Evolutionary conservation across 2,329 filamentous ascomycete genomes (phyloP), one percentile per base, ranked within the genome.

Genomic region (Trematosphaeria pertusa): DNA sequence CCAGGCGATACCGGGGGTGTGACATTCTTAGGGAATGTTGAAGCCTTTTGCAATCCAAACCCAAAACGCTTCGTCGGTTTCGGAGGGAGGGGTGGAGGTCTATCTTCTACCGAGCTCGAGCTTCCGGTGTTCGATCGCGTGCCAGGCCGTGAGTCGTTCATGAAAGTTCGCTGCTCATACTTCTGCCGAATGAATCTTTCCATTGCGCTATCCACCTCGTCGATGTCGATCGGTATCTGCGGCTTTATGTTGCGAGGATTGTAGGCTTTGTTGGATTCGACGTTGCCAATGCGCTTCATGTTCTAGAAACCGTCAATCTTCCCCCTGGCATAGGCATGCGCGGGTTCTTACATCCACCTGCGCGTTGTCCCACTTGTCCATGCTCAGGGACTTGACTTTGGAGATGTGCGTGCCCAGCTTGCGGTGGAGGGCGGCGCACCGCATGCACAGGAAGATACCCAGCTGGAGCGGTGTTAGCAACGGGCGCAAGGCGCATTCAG

Each of bases 381-480:
- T 97, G 73, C 89, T 97, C 76, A 99, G 75, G 28, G 92, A 97
- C 75, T 99, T 99, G 78, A 99, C 91, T 73, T 99, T 99, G 58
- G 92, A 97, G 54, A 99, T 91, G 73, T 99, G 94, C 31, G 94
- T 97, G 52, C 94, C 94, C 65, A 99, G 80, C 75, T 97, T 97
- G 67, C 94, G 89, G 78, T 99, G 94, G 66, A 97, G 83, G 43
- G 91, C 84, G 43, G 92, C 94, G 79, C 94, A 99, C 70, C 94
- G 90, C 89, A 99, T 95, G 76, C 94, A 99, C 39, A 99, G 80
- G 71, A 99, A 99, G 56, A 97, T 85, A 50, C 94, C 94, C 75
- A 99, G 78, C 89, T 97, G 67, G 9, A 39, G 37, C 33, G 9
- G 42, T 34, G 53, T 65, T 43, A 70, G 50, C 30, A 37, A n/a